Evolutionary conservation across 768 basidiomycete genomes (phyloP), one percentile per base, ranked within the genome.

Genomic region (Pleurotus cornucopiae): DNA sequence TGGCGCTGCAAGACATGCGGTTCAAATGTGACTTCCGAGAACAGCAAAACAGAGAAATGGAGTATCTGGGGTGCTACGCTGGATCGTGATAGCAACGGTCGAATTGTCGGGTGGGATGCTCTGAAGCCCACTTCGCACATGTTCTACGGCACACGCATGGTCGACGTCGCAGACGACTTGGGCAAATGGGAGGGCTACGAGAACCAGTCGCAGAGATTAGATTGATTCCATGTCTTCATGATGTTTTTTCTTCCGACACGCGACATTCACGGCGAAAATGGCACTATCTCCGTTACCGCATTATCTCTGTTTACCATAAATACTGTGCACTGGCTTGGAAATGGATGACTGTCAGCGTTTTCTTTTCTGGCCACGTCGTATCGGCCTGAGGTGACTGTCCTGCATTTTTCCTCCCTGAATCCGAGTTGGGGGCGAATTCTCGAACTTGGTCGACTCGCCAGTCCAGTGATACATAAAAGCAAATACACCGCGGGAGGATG

Each of bases 121-220:
- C 66, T 86, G 43, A 80, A 79, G 62, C 88, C 87, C 0, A 86
- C 82, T 0, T 80, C 71, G 0, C 85, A 87, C 63, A 82, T 83
- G 4, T 89, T 86, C 67, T 88, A 88, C 60, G 82, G 70, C 9
- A 87, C 86, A 18, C 73, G 81, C 18, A 66, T 86, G 71, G 57
- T 86, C 60, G 80, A 84, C 54, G 67, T 86, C 13, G 58, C 72
- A 5, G 87, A 88, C 61, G 73, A 63, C 6, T 57, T 89, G 62
- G 73, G 73, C 30, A 89, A 87, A 62, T 88, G 84, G 84, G 73
- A 77, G 20, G 86, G 84, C n/a, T 88, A 88, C 64, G 78, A 80
- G 60, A 70, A 67, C 14, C 62, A 67, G 41, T 86, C 84, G 18
- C 60, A 64, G 49, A 70, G 65, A 58, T 52, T 79, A 48, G 37